Evolutionary conservation across 164 flowering plant species (phyloP), one percentile per base, ranked within the genome.

Genomic region (Vitis vinifera): DNA sequence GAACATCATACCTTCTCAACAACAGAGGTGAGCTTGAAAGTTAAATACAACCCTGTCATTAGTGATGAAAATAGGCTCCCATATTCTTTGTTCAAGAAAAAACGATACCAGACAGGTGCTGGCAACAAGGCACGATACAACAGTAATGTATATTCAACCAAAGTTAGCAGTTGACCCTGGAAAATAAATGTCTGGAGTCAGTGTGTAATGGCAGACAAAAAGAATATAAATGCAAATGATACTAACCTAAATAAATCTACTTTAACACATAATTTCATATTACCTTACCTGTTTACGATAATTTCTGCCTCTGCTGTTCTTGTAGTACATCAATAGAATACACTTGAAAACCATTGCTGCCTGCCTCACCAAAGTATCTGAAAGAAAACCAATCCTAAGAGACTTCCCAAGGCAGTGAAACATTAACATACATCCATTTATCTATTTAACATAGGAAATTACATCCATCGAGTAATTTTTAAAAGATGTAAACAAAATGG

Each of bases 51-150:
- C 69, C 98, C 99, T 10, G 99, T 96, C 83, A 91, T 91, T n/a
- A 96, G 80, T 10, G 99, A 96, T 47, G 99, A 96, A 78, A 96
- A 96, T 72, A 96, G 93, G 80, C 99, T 93, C 55, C 99, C 99
- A 73, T 92, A 92, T 72, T 96, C 98, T 78, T 96, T 96, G 89
- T 96, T 93, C 82, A 93, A 82, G 85, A 93, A 96, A 81, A 96
- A 96, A 13, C 97, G 90, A 65, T 96, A 96, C 99, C 99, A 96
- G 31, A 96, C 99, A 49, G 99, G 98, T 50, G 99, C 81, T 47
- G 99, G 98, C 72, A 96, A 75, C 77, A 96, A 84, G 19, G 98
- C 92, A 76, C 98, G 99, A 66, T 93, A 96, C 48, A 96, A 79
- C 67, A 96, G 82, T 70, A 96, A 78, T n/a, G 89, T 61, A 78